These are phyloP conservation scores for Capsicum rhomboideum DNA, from an alignment of 257 asterid species.

Conservation along the genomic window DNA sequence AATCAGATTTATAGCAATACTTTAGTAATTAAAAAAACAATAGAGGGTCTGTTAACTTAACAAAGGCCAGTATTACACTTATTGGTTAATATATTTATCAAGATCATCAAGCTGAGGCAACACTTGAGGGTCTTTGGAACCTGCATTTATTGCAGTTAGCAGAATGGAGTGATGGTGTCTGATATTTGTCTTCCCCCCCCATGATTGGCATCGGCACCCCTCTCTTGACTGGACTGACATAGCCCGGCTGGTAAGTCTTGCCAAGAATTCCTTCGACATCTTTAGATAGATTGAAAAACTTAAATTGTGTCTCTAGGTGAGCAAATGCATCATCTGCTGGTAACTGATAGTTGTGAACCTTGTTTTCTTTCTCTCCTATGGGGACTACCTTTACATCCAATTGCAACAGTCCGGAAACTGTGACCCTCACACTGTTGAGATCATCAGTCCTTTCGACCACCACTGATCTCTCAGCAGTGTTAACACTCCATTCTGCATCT, in stretches of 20 bases:
- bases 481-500: slow-evolving; percentile 44
- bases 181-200: slow-evolving; percentile 71
- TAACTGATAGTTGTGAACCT: slow-evolving; percentile 47
- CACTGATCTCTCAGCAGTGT: slow-evolving; percentile 24
- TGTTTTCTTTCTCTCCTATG: slow-evolving; percentile 44
- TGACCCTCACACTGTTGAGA: slow-evolving; percentile 40
- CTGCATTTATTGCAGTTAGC: slow-evolving; percentile 43
- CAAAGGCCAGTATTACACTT: neutral
- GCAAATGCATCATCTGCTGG: slow-evolving; percentile 49
- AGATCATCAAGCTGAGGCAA: slow-evolving; percentile 17
- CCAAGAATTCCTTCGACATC: slow-evolving; percentile 52
- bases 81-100: neutral
- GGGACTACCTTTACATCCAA: slow-evolving; percentile 43
- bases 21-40: neutral
- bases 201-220: slow-evolving; percentile 64
- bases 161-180: slow-evolving; percentile 46
- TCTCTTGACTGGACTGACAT: slow-evolving; percentile 45
- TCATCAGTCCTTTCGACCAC: slow-evolving; percentile 55
- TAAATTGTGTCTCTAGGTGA: slow-evolving; percentile 58
- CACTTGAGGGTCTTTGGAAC: slow-evolving; percentile 33
- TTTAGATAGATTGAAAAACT: slow-evolving; percentile 39
- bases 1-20: neutral
- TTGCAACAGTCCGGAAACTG: slow-evolving; percentile 26
- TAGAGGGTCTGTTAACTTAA: neutral
- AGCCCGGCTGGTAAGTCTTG: slow-evolving; percentile 55